Evolutionary conservation across 805 yeast genomes (phyloP), one percentile per base, ranked within the genome.

Genomic region (Hanseniaspora singularis): DNA sequence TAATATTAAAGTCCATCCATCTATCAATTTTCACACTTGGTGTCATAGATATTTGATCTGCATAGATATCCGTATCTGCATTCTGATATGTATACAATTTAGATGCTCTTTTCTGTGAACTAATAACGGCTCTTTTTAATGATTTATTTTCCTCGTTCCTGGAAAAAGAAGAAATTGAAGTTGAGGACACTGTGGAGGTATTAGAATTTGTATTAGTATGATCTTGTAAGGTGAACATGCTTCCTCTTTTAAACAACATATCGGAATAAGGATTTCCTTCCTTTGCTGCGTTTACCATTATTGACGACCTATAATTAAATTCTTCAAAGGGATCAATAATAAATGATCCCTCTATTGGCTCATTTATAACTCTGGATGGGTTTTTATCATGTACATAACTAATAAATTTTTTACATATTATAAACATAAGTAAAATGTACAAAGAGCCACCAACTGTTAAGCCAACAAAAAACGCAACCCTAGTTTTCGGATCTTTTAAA

Each of bases 401-500:
- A 70, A 71, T 62, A 67, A 75, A 53, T 67, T 65, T 57, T 72
- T 70, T 57, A 74, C 72, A 52, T 10, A 74, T 65, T 33, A 77
- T 57, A 47, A 77, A 66, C 68, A 86, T 71, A 18, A 74, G 64
- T 0, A 75, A 68, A 57, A 83, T 73, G 59, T 83, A 82, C 9
- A 74, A 65, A 7, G 73, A 66, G 38, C 84, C 79, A 46, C 96
- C 96, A 12, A 74, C 76, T 26, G 84, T 77, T 6, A 94, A 77
- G 39, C 96, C 96, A 33, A 85, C 71, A 12, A 89, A 79, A 45
- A 87, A 74, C 31, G 94, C 95, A 22, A 82, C 79, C 20, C 84
- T 71, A 51, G 71, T 71, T 38, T 66, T 64, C 28, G 33, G 38
- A 22, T 37, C 36, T 19, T 37, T 31, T 10, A 48, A 16, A 22